phyloP scores from a whole-genome alignment of 176 grass and related monocot species.

The Oryza australiensis region DNA sequence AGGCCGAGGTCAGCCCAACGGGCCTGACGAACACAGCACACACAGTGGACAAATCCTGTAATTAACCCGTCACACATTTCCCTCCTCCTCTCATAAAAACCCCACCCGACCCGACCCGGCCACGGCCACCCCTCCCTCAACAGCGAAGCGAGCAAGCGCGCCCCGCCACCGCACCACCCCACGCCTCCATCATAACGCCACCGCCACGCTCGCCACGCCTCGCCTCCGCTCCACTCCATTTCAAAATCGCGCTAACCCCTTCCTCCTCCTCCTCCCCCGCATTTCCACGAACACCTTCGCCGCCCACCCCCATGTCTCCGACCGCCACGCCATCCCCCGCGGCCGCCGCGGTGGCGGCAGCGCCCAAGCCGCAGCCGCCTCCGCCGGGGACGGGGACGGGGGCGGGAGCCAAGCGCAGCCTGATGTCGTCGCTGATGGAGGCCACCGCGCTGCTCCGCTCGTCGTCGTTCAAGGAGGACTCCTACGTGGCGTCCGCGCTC shows the following conservation, averaged over 20 bases:
- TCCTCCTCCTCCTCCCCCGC: neutral
- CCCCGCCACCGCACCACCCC: neutral
- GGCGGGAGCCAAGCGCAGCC: conserved; percentile 61
- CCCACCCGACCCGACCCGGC: too few relatives aligned
- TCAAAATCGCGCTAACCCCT: conserved; percentile 20
- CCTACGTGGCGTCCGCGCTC: conserved; percentile 76
- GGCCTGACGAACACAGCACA: too few relatives aligned
- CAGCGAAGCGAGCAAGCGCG: neutral
- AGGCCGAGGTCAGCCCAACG: neutral
- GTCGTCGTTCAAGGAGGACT: conserved; percentile 93
- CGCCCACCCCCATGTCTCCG: conserved; percentile 11
- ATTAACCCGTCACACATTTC: conserved; percentile 10
- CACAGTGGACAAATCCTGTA: neutral
- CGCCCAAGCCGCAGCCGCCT: neutral
- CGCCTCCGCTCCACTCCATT: neutral
- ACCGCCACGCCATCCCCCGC: conserved; percentile 40
- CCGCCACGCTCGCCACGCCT: neutral
- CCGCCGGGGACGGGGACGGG: neutral
- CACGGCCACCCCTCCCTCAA: too few relatives aligned
- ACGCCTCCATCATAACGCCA: conserved; percentile 46
- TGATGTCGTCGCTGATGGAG: conserved; percentile 82
- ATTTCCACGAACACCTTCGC: conserved; percentile 5
- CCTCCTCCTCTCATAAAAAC: neutral
- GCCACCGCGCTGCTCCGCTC: conserved; percentile 60
- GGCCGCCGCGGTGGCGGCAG: neutral